Percentiles rank a stretch among this genome's conserved stretches.
Evolutionary conservation across 2,329 filamentous ascomycete genomes (phyloP).

Genomic region (Apiospora arundinis): DNA sequence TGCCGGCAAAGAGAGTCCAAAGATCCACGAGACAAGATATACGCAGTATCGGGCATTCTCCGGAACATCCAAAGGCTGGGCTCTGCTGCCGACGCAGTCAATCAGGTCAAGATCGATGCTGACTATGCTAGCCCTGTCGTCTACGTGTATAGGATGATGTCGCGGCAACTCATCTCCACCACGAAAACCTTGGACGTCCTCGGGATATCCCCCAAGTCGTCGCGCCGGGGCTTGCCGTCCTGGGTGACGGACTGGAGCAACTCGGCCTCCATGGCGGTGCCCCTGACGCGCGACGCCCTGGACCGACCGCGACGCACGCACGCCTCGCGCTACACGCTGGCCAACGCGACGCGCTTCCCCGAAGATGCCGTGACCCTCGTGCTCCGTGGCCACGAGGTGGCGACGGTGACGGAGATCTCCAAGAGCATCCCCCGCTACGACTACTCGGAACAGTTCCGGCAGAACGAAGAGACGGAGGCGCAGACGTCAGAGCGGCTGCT

Average conservation of each 20-base stretch:
- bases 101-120: conserved; percentile 3
- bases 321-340: background rate
- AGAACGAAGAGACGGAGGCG: background rate
- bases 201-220: background rate
- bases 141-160: conserved; percentile 16
- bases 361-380: conserved; percentile 6
- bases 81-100: background rate
- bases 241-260: conserved; percentile 25
- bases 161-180: conserved; percentile 11
- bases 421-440: background rate
- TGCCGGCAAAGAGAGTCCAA: conserved; percentile 18
- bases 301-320: conserved; percentile 19
- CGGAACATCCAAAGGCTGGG: background rate
- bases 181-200: conserved; percentile 8
- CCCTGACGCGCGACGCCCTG: conserved; percentile 18
- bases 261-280: background rate
- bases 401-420: background rate
- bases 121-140: conserved; percentile 17
- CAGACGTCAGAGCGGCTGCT: background rate
- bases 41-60: conserved; percentile 9
- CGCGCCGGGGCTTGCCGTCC: conserved; percentile 7
- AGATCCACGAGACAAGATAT: conserved; percentile 22
- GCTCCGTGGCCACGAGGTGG: background rate
- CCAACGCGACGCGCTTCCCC: background rate
- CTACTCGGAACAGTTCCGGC: background rate